phyloP scores from a whole-genome alignment of 768 basidiomycete species.

The Hygrocybe coccinea region DNA sequence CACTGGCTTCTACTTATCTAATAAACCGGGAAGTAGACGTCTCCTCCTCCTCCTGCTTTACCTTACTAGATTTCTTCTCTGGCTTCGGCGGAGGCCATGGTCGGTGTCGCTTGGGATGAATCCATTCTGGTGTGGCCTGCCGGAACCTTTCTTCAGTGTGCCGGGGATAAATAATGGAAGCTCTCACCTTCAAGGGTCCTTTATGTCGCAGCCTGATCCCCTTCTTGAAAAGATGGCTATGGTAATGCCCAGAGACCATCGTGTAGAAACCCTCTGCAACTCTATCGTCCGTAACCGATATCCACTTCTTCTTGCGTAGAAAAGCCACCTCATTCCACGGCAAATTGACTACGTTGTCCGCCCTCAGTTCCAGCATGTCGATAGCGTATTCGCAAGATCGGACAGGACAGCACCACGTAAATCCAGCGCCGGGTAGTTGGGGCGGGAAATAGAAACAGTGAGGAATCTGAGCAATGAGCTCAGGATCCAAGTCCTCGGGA shows the following conservation, averaged over 20 bases:
- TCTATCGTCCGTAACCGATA: slow-evolving; percentile 29
- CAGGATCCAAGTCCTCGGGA: slow-evolving; percentile 13
- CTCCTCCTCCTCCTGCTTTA: too few relatives aligned
- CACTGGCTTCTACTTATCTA: too few relatives aligned
- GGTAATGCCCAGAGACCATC: slow-evolving; percentile 31
- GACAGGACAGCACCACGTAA: slow-evolving; percentile 52
- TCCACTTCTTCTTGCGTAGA: slow-evolving; percentile 34
- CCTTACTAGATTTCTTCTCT: too few relatives aligned
- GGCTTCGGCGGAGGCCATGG: neutral
- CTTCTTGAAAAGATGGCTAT: slow-evolving; percentile 7
- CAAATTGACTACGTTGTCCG: slow-evolving; percentile 28
- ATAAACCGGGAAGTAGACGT: too few relatives aligned
- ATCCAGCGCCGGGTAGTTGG: slow-evolving; percentile 36
- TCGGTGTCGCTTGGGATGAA: slow-evolving; percentile 3
- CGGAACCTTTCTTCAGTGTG: neutral
- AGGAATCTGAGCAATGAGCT: slow-evolving; percentile 32
- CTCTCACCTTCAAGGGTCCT: neutral
- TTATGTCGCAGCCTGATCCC: neutral
- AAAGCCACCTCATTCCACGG: slow-evolving; percentile 15
- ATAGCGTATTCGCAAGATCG: slow-evolving; percentile 40
- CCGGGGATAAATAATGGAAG: neutral
- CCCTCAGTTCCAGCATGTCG: slow-evolving; percentile 41
- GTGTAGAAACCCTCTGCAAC: slow-evolving; percentile 20
- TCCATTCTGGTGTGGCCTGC: slow-evolving; percentile 1
- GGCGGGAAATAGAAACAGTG: slow-evolving; percentile 34